These are phyloP conservation scores for Lotmaria passim DNA, from an alignment of 208 protist genomes.

Conservation along the genomic window DNA sequence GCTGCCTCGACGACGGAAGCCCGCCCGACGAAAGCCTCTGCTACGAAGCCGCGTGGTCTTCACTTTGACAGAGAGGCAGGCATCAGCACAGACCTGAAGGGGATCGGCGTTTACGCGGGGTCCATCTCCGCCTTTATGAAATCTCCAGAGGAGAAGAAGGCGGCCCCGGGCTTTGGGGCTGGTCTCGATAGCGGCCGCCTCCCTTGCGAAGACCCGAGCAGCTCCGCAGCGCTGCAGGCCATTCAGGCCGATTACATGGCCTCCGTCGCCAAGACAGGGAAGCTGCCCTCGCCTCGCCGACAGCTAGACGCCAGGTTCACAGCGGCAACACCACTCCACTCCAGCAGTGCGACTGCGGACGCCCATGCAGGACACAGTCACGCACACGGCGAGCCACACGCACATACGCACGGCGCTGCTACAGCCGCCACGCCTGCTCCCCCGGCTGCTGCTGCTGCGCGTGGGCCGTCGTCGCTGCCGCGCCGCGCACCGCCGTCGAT, in stretches of 20 bases:
- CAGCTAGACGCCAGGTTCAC: constrained; percentile 2
- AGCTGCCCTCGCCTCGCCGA: constrained; percentile 55
- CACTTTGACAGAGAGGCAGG: constrained; percentile 54
- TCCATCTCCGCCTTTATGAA: constrained; percentile 87
- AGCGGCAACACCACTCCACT: background rate
- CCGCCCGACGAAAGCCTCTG: background rate
- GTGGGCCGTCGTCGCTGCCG: constrained; percentile 23
- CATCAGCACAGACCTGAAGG: constrained; percentile 62
- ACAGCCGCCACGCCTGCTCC: background rate
- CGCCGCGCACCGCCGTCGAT: constrained; percentile 21
- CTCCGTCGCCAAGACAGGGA: constrained; percentile 58
- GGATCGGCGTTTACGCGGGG: constrained; percentile 79
- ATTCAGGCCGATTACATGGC: constrained; percentile 68
- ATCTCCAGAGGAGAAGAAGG: constrained; percentile 44
- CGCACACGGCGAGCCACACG: background rate
- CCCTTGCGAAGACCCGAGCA: constrained; percentile 66
- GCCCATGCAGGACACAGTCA: background rate
- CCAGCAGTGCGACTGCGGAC: background rate
- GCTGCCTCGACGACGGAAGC: background rate
- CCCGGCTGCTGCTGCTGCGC: background rate
- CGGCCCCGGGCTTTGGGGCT: constrained; percentile 8
- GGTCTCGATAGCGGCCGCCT: constrained; percentile 28
- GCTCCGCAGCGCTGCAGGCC: constrained; percentile 47
- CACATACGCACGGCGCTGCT: background rate
- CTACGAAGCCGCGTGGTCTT: constrained; percentile 29